Conservation (phyloP, 2,329 filamentous ascomycete species). For the Pseudogymnoascus sp. region DNA sequence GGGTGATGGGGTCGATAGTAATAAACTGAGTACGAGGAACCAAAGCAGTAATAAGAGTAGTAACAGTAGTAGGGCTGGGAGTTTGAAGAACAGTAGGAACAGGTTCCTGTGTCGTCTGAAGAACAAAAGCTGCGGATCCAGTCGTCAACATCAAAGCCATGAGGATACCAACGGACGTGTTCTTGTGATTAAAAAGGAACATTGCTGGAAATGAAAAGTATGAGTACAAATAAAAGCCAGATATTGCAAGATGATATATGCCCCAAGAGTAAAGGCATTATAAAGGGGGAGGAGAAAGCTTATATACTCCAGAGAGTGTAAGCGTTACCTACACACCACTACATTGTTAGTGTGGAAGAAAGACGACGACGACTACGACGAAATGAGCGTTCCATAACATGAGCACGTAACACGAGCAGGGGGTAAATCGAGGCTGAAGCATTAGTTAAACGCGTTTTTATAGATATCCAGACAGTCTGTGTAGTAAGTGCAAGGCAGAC, state of each 20-base stretch:
- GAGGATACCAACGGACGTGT: background rate
- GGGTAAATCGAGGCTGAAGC: background rate
- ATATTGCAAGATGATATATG: background rate
- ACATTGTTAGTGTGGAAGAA: background rate
- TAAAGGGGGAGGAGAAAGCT: background rate
- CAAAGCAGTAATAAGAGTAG: background rate
- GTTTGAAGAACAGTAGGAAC: background rate
- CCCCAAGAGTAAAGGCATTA: background rate
- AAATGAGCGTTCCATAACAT: background rate
- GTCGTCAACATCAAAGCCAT: background rate
- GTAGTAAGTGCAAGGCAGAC: background rate
- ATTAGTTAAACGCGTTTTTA: background rate
- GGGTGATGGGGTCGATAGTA: slow-evolving; percentile 26
- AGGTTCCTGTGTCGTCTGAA: background rate
- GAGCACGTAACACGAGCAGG: background rate
- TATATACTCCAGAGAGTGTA: background rate
- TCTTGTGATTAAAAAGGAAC: background rate
- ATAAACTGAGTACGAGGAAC: slow-evolving; percentile 20
- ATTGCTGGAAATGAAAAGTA: background rate
- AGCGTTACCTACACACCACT: background rate
- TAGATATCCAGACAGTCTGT: background rate
- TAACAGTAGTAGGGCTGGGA: background rate
- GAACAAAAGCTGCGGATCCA: background rate
- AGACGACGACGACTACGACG: background rate
- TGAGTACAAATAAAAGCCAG: background rate